Conservation (phyloP, 192 early-diverging fungal species). For the Coemansia sp. region DNA sequence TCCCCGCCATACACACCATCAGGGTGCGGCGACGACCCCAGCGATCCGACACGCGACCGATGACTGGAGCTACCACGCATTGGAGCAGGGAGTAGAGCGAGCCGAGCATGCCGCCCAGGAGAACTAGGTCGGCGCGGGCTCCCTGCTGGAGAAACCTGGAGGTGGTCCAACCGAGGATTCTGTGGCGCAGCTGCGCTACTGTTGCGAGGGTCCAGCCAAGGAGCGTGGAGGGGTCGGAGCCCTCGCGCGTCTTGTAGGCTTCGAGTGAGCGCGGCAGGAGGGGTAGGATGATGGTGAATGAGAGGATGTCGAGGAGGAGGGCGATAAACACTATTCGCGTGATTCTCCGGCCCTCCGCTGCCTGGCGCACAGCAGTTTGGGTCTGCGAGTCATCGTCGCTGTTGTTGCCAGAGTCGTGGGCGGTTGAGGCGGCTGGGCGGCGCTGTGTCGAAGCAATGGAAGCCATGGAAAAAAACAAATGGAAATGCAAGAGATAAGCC, state of each 20-base stretch:
- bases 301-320: constrained; percentile 90
- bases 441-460: constrained; percentile 5
- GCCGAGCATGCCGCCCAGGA: constrained; percentile 89
- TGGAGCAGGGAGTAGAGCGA: constrained; percentile 94
- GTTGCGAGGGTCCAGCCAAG: constrained; percentile 34
- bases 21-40: constrained; percentile 80
- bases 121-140: constrained; percentile 60
- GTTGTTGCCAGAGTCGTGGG: not conserved
- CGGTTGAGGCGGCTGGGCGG: not conserved
- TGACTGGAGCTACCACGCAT: constrained; percentile 79
- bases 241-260: constrained; percentile 69
- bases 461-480: not conserved
- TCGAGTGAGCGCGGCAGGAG: constrained; percentile 87
- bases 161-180: constrained; percentile 13
- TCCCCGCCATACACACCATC: constrained; percentile 89
- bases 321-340: constrained; percentile 70
- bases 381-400: not conserved
- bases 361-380: not conserved
- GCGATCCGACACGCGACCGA: constrained; percentile 76
- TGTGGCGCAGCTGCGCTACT: constrained; percentile 19
- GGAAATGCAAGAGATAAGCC: not conserved
- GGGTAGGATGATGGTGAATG: constrained; percentile 97
- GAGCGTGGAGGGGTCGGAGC: constrained; percentile 35
- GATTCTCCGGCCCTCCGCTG: constrained; percentile 30
- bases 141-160: constrained; percentile 44